phyloP scores from a whole-genome alignment of 306 rosid genomes.

The Astragalus glycyphyllos region DNA sequence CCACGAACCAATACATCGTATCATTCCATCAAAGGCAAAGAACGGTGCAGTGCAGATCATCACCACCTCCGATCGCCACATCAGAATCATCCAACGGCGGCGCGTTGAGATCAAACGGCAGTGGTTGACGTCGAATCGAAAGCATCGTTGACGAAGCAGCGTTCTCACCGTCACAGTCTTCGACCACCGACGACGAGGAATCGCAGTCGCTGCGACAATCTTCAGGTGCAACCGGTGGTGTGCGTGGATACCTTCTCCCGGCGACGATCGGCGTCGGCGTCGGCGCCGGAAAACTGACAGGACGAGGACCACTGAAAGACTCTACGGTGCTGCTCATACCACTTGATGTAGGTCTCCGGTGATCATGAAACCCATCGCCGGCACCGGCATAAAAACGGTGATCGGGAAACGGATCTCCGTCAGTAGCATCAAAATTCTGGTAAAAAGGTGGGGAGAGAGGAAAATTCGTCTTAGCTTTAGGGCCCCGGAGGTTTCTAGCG shows the following conservation, averaged over 20 bases:
- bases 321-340: constrained; percentile 91
- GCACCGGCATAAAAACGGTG: constrained; percentile 47
- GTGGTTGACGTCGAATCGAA: constrained; percentile 42
- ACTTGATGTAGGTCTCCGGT: constrained; percentile 72
- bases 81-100: constrained; percentile 66
- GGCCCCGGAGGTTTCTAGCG: constrained; percentile 79
- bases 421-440: constrained; percentile 23
- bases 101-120: constrained; percentile 81
- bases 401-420: constrained; percentile 55
- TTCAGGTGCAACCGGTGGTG: constrained; percentile 74
- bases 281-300: neutral
- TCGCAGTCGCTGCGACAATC: constrained; percentile 95
- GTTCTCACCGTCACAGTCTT: constrained; percentile 56
- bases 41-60: constrained; percentile 71
- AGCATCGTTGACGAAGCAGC: constrained; percentile 49
- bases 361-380: constrained; percentile 47
- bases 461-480: constrained; percentile 86
- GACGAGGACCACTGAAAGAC: constrained; percentile 84
- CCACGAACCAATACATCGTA: constrained; percentile 30
- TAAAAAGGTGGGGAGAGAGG: constrained; percentile 49
- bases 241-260: constrained; percentile 52
- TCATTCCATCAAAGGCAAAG: constrained; percentile 66
- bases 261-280: neutral
- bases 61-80: constrained; percentile 38
- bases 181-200: constrained; percentile 80